Base-by-base conservation (phyloP, 176 grass and related monocot genomes). In the Leersia perrieri region DNA sequence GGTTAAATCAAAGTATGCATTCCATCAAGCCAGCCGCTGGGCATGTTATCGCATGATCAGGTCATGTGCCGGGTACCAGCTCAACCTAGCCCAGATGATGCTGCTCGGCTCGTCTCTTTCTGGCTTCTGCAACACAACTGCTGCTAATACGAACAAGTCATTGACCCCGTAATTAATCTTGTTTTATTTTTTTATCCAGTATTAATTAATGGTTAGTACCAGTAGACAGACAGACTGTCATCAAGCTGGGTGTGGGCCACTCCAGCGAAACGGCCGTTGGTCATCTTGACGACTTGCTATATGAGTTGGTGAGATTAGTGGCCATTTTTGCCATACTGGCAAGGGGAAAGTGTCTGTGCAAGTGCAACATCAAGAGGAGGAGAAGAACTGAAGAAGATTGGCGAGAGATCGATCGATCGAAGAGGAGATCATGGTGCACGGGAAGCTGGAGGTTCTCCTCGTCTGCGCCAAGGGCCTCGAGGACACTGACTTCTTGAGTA, bases 391-490 rank as follows among this genome's bases (percentile, higher is more conserved):
- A 69, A 9, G 11, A 30, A 18, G 28, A 25, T 7, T 53, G 22
- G 1, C 18, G 3, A 58, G 22, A 58, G 53, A 58, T 58, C 29
- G 61, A 66, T 33, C 7, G 26, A 15, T n/a, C 2, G 34, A 60
- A 18, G 22, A 51, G 80, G 3, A 66, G 42, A 39, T n/a, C 63
- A 94, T 94, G 92, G 83, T 79, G 62, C 65, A 60, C 33, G 86
- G 92, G 20, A 94, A 85, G 65, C 88, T 94, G 27, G 70, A 94
- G 47, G 88, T 91, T 15, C 88, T 94, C 47, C 92, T 91, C 31
- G 66, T 91, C 65, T 60, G 75, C 65, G 92, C 92, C 88, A 94
- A 89, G 80, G 88, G 72, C 76, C 88, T 94, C 42, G 83, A 84
- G 30, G 61, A 94, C 86, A 70, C 83, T 34, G 89, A 94, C 84